Conservation (phyloP, 306 rosid genomes). For the Castanea crenata region DNA sequence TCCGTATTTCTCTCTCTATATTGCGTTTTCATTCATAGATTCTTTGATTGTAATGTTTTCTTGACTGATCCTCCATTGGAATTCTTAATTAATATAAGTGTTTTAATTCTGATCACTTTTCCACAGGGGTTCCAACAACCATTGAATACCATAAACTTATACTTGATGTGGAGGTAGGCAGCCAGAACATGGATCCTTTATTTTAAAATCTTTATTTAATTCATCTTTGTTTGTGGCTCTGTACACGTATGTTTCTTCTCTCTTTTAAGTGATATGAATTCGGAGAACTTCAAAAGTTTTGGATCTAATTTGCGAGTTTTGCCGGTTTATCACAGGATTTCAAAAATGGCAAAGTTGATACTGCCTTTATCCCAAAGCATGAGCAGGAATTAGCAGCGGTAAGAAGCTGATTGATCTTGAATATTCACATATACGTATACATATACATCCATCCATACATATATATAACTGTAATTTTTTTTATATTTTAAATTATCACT, state of each 20-base stretch:
- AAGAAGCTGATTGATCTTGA: conserved; percentile 27
- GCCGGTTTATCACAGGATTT: conserved; percentile 59
- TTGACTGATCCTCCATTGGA: neutral
- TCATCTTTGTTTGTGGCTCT: neutral
- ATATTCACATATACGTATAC: neutral
- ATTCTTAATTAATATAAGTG: neutral
- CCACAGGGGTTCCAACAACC: conserved; percentile 95
- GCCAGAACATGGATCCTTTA: neutral
- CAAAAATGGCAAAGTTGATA: conserved; percentile 85
- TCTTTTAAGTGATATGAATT: too few species aligned
- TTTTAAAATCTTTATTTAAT: neutral
- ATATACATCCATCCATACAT: too few species aligned
- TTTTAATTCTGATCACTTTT: neutral
- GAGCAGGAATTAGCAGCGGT: conserved; percentile 80
- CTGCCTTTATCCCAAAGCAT: conserved; percentile 94
- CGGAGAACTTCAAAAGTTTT: neutral
- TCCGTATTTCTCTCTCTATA: neutral
- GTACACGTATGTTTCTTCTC: neutral
- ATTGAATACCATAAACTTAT: conserved; percentile 96
- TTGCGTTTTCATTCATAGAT: neutral
- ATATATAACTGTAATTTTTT: neutral
- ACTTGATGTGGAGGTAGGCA: conserved; percentile 76
- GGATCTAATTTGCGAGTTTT: conserved; percentile 14
- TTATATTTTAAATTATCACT: neutral
- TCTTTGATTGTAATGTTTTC: neutral